Conservation (phyloP, 345 rosid genomes). For the Ceriops zippeliana region DNA sequence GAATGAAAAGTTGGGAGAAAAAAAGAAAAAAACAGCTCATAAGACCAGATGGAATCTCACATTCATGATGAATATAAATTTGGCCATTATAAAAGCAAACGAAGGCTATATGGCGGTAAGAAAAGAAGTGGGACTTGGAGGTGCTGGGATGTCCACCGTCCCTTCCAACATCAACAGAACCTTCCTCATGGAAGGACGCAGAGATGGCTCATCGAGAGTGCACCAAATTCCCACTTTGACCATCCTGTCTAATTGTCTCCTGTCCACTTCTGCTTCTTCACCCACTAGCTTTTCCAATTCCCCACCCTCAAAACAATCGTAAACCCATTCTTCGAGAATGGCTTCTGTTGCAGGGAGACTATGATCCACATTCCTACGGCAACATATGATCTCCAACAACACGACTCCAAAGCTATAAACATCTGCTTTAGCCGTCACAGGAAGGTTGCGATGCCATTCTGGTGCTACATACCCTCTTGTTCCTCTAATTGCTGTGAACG, state of each 20-base stretch:
- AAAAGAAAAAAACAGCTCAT: too few relatives aligned
- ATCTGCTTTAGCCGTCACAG: conserved; percentile 32
- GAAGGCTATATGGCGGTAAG: conserved; percentile 2
- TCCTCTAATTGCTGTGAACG: conserved; percentile 23
- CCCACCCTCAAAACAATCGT: conserved; percentile 13
- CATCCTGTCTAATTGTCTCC: conserved; percentile 17
- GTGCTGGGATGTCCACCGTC: conserved; percentile 25
- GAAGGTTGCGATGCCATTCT: conserved; percentile 28
- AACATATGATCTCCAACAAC: conserved; percentile 26
- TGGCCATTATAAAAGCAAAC: background rate
- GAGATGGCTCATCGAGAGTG: conserved; percentile 16
- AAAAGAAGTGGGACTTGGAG: conserved; percentile 18
- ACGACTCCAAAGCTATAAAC: conserved; percentile 35
- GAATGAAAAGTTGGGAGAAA: too few relatives aligned
- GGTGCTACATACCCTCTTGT: conserved; percentile 32
- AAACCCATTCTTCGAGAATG: conserved; percentile 27
- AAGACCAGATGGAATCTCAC: too few relatives aligned
- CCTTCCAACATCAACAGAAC: conserved; percentile 27
- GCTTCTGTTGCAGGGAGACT: conserved; percentile 9
- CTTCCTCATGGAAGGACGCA: conserved; percentile 25
- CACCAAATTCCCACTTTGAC: conserved; percentile 26
- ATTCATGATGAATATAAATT: background rate
- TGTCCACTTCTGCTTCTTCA: conserved; percentile 18
- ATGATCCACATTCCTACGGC: conserved; percentile 7
- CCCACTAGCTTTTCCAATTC: conserved; percentile 1